Percentiles rank a stretch among this genome's conserved stretches.
Conservation (phyloP, 176 grass and related monocot species). For the Raddia guianensis region DNA sequence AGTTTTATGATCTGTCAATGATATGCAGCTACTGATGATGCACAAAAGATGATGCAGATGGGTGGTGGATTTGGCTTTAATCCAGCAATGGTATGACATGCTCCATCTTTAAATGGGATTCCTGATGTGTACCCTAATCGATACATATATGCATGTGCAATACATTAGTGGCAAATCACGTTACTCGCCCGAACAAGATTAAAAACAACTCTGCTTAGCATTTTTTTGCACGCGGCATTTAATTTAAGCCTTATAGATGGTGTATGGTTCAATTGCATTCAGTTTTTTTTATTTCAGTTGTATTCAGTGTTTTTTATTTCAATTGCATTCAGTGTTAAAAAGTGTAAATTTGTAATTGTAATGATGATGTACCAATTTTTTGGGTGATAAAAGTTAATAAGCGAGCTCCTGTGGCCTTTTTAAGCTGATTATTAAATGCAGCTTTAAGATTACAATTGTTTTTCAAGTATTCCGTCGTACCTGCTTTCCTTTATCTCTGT, state of each 20-base stretch:
- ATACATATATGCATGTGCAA: background rate
- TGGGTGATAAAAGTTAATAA: background rate
- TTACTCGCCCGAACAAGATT: background rate
- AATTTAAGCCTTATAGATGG: slow-evolving; percentile 1
- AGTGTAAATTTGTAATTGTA: background rate
- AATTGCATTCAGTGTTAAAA: background rate
- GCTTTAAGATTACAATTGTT: slow-evolving; percentile 7
- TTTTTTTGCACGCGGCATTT: background rate
- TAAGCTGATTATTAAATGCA: slow-evolving; percentile 15
- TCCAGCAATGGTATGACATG: slow-evolving; percentile 63
- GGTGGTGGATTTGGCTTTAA: slow-evolving; percentile 86
- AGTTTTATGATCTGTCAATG: slow-evolving; percentile 39
- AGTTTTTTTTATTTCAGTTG: background rate
- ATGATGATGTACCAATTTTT: background rate
- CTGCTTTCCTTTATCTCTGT: background rate
- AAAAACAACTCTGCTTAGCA: background rate
- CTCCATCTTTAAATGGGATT: background rate
- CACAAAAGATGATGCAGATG: slow-evolving; percentile 98
- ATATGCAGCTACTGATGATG: slow-evolving; percentile 82
- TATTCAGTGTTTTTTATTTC: background rate
- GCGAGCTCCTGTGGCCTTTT: background rate
- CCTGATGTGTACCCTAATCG: background rate
- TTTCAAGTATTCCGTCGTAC: background rate
- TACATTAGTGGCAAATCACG: background rate
- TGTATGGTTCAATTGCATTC: background rate